A percentile compares a stretch with the other conserved stretches of the same genome.
Evolutionary conservation across 768 basidiomycete species (phyloP).

Genomic region (Termitomyces sp.): DNA sequence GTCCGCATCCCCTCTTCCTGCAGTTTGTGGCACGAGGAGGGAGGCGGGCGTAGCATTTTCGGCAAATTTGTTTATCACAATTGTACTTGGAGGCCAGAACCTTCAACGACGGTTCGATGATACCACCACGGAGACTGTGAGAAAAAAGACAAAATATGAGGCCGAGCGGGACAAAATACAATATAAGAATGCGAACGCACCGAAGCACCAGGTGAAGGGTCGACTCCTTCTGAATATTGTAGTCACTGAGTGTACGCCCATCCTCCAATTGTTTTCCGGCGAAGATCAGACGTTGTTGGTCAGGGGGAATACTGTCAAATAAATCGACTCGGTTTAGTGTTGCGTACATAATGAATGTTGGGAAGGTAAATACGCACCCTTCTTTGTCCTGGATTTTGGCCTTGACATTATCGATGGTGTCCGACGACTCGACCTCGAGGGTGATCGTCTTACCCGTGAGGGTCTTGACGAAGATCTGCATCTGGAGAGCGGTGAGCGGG

Average conservation of each 20-base stretch:
- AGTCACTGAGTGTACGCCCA: slow-evolving; percentile 93
- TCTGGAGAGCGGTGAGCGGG: slow-evolving; percentile 19
- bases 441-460: slow-evolving; percentile 98
- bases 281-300: slow-evolving; percentile 94
- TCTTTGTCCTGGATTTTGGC: slow-evolving; percentile 61
- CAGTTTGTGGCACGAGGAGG: slow-evolving; percentile 99
- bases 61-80: slow-evolving; percentile 99
- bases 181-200: slow-evolving; percentile 46
- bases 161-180: neutral
- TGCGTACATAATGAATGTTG: too few relatives aligned
- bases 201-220: slow-evolving; percentile 97
- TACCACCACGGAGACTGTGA: slow-evolving; percentile 92
- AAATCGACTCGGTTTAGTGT: neutral
- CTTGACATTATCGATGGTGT: slow-evolving; percentile 97
- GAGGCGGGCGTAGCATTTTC: slow-evolving; percentile 99
- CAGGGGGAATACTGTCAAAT: slow-evolving; percentile 74
- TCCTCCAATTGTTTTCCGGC: slow-evolving; percentile 99
- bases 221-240: slow-evolving; percentile 98
- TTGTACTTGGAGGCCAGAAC: slow-evolving; percentile 97
- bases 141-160: too few relatives aligned
- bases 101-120: slow-evolving; percentile 99
- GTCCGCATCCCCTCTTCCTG: slow-evolving; percentile 91
- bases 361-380: slow-evolving; percentile 33
- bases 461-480: slow-evolving; percentile 69
- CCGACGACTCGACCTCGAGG: slow-evolving; percentile 95